Evolutionary conservation across 2,329 filamentous ascomycete genomes (phyloP), one percentile per base, ranked within the genome.

Genomic region (Aspergillaceae sp.): DNA sequence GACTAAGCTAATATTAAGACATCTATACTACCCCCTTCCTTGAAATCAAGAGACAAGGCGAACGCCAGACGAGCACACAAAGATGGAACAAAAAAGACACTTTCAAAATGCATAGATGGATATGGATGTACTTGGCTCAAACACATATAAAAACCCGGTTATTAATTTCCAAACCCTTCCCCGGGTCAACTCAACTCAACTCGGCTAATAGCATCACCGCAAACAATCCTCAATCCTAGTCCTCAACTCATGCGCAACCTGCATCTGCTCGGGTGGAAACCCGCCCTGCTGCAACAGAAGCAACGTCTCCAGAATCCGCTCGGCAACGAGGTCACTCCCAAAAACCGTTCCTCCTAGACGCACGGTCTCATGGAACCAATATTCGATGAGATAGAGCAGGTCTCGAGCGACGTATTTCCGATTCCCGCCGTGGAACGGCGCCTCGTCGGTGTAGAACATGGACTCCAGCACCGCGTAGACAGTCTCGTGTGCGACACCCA

Each of bases 401-500:
- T 85, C 80, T 28, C 73, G 72, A 2, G 78, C 78, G 5, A 86
- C 70, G 47, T 75, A 66, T 37, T 73, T 73, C 40, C 78, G 73
- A 46, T 79, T 77, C 3, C 69, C 63, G 4, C 78, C 79, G 33
- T 74, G 67, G 62, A 86, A 87, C 0, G 83, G 83, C 4, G 75
- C 70, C 55, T 84, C 78, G 51, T 83, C 79, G 34, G 77, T 77
- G 63, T 84, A 85, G 68, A 81, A 86, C 65, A 86, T 77, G 29
- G 71, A 68, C 59, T 86, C 83, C 7, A 87, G 68, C 2, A 81
- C 76, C 1, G 75, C 70, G 55, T 85, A 74, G 7, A 86, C 65
- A 5, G 73, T 70, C 56, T 86, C 83, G 49, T 76, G 75, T 0
- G 80, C 70, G 11, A 84, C 76, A 2, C 77, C 74, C 1, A 86